These are phyloP conservation scores for Lentinula boryana DNA, from an alignment of 768 basidiomycete species.

Conservation along the genomic window DNA sequence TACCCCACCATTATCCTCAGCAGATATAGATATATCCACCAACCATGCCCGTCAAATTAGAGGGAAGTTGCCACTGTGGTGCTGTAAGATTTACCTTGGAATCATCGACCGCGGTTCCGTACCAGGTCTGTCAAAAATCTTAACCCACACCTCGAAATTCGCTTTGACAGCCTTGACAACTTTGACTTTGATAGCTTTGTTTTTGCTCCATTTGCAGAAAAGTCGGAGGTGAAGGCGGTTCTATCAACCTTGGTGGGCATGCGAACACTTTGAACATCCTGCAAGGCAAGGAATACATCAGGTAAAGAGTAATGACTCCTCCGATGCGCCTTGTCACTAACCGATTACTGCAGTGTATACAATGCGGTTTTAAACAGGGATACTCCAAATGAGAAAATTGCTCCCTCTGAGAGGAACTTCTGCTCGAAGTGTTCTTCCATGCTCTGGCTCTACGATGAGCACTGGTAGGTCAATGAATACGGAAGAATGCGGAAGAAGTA, in stretches of 20 bases:
- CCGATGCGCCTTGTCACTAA: neutral
- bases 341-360: constrained; percentile 38
- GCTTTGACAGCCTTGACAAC: neutral
- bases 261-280: constrained; percentile 44
- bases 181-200: constrained; percentile 36
- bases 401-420: constrained; percentile 55
- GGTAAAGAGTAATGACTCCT: constrained; percentile 24
- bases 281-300: constrained; percentile 46
- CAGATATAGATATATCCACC: neutral
- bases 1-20: neutral
- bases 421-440: constrained; percentile 59
- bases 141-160: neutral
- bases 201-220: constrained; percentile 69
- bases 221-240: constrained; percentile 58
- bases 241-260: constrained; percentile 59
- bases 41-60: constrained; percentile 51
- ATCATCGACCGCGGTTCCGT: constrained; percentile 57
- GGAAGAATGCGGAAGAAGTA: neutral
- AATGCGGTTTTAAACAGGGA: constrained; percentile 57
- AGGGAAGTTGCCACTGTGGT: constrained; percentile 52
- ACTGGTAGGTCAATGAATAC: constrained; percentile 32
- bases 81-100: constrained; percentile 40
- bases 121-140: constrained; percentile 37
- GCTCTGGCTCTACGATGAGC: constrained; percentile 58
- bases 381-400: constrained; percentile 39